Percentiles rank a stretch among this genome's conserved stretches.
Conservation (phyloP, 495 filamentous ascomycete genomes). For the Talaromyces ruber region DNA sequence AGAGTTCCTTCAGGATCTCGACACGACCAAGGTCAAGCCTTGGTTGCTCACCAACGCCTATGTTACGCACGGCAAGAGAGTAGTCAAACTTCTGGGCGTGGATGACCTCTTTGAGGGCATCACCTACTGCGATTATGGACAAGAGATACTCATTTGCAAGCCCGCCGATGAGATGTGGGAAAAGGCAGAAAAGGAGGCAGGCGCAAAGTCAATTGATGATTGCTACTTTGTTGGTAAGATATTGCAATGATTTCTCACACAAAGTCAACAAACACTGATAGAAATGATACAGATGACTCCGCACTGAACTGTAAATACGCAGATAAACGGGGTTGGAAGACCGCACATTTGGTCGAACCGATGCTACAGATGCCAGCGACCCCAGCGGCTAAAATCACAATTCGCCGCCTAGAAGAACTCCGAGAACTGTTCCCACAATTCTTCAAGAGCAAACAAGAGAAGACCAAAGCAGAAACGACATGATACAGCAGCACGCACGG, state of each 20-base stretch:
- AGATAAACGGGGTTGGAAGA: slow-evolving; percentile 68
- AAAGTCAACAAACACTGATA: not conserved
- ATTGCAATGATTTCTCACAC: not conserved
- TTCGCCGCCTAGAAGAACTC: slow-evolving; percentile 65
- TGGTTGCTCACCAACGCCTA: slow-evolving; percentile 99
- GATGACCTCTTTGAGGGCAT: slow-evolving; percentile 89
- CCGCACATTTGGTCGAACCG: slow-evolving; percentile 74
- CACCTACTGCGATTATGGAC: slow-evolving; percentile 82
- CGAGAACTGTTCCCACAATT: slow-evolving; percentile 64
- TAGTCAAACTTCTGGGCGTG: slow-evolving; percentile 70
- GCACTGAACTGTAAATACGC: slow-evolving; percentile 64
- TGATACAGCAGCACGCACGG: not conserved
- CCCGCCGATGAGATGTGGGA: slow-evolving; percentile 75
- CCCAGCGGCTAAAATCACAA: slow-evolving; percentile 57
- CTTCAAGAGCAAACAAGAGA: slow-evolving; percentile 42
- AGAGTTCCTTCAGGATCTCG: slow-evolving; percentile 67
- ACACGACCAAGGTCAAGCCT: slow-evolving; percentile 67
- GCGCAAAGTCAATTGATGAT: slow-evolving; percentile 43
- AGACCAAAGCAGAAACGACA: not conserved
- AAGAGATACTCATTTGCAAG: slow-evolving; percentile 68
- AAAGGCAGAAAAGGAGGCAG: slow-evolving; percentile 63
- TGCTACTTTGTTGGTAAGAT: slow-evolving; percentile 83
- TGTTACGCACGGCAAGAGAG: slow-evolving; percentile 73
- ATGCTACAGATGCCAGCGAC: slow-evolving; percentile 46
- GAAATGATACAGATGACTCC: slow-evolving; percentile 61